These are phyloP conservation scores for Venturia effusa DNA, from an alignment of 2,329 filamentous ascomycete species.

Conservation along the genomic window DNA sequence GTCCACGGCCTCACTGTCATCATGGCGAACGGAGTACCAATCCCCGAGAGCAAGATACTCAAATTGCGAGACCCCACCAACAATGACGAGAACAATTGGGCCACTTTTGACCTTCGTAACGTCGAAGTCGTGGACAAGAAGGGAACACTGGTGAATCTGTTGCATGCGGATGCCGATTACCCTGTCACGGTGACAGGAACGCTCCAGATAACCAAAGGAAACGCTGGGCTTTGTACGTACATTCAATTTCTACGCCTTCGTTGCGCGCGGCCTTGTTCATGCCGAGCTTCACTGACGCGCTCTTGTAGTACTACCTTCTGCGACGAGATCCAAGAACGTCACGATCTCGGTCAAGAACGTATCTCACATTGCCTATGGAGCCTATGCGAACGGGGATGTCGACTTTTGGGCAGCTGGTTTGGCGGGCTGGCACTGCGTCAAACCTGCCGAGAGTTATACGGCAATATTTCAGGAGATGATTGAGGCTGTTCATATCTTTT, in stretches of 20 bases:
- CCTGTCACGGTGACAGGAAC: constrained; percentile 52
- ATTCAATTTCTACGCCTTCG: neutral
- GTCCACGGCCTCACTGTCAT: neutral
- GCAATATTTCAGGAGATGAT: constrained; percentile 48
- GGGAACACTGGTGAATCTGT: constrained; percentile 42
- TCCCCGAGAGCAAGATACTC: constrained; percentile 27
- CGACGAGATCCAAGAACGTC: constrained; percentile 10
- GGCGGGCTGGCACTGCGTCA: constrained; percentile 59
- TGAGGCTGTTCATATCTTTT: constrained; percentile 54
- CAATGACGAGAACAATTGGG: constrained; percentile 41
- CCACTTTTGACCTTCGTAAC: constrained; percentile 50
- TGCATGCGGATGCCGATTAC: constrained; percentile 48
- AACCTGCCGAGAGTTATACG: constrained; percentile 47
- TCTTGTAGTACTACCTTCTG: constrained; percentile 11
- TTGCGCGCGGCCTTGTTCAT: constrained; percentile 9
- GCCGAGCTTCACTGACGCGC: constrained; percentile 6
- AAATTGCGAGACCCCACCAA: constrained; percentile 29
- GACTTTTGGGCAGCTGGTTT: constrained; percentile 56
- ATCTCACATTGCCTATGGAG: constrained; percentile 35
- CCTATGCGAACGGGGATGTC: constrained; percentile 44
- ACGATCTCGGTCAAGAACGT: constrained; percentile 34
- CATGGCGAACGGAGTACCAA: constrained; percentile 5
- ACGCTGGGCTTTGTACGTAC: constrained; percentile 16
- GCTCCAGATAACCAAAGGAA: constrained; percentile 26
- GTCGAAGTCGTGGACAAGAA: constrained; percentile 49